Conservation (phyloP, 495 filamentous ascomycete genomes). For the Aspergillus cavernicola region DNA sequence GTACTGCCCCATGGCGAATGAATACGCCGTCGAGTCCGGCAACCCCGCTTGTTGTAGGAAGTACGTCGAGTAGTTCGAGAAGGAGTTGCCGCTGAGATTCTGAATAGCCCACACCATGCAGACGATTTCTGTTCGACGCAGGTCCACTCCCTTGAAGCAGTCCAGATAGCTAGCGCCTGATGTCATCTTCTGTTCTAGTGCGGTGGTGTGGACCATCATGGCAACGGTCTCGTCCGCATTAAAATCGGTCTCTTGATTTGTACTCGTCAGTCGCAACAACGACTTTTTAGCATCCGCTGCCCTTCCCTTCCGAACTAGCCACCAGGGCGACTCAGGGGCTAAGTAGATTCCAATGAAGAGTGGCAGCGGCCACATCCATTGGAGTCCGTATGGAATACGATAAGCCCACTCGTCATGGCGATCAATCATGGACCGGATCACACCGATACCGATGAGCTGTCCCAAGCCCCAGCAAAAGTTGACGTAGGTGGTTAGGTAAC, state of each 20-base stretch:
- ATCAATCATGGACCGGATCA: constrained; percentile 62
- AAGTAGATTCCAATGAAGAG: constrained; percentile 66
- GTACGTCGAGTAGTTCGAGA: constrained; percentile 77
- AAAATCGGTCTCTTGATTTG: constrained; percentile 54
- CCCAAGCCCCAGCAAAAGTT: constrained; percentile 82
- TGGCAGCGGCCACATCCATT: constrained; percentile 85
- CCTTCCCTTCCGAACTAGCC: constrained; percentile 70
- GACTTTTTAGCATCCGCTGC: constrained; percentile 65
- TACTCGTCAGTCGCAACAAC: constrained; percentile 62
- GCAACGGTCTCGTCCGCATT: constrained; percentile 72
- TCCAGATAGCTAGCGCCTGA: constrained; percentile 66
- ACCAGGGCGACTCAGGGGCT: constrained; percentile 79
- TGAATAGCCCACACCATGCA: constrained; percentile 84
- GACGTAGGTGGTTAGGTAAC: constrained; percentile 75
- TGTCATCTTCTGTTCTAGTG: constrained; percentile 67
- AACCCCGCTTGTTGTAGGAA: constrained; percentile 75
- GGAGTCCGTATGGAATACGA: constrained; percentile 65
- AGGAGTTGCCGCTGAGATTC: constrained; percentile 72
- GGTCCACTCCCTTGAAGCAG: constrained; percentile 71
- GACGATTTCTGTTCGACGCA: constrained; percentile 73
- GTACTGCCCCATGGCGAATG: constrained; percentile 71
- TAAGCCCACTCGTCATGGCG: constrained; percentile 62
- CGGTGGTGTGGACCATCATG: constrained; percentile 83
- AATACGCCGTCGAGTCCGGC: constrained; percentile 52
- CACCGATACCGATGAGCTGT: constrained; percentile 70